Evolutionary conservation across 805 yeast genomes (phyloP).

Genomic region (Cyberlindnera xishuangbannaensis): DNA sequence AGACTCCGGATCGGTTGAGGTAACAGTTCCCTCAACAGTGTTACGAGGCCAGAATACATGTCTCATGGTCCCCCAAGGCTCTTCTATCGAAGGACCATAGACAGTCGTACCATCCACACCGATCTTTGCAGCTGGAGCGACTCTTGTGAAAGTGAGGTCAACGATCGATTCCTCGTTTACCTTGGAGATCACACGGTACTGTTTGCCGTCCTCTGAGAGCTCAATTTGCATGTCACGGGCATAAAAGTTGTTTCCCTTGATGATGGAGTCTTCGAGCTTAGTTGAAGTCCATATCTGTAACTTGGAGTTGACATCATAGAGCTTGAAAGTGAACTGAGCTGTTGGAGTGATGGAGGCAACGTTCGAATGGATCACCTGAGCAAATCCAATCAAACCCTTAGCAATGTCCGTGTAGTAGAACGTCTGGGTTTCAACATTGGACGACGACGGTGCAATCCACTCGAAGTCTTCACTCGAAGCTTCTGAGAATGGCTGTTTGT

Average conservation of each 20-base stretch:
- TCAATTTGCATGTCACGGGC: conserved; percentile 70
- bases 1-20: conserved; percentile 29
- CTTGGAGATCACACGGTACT: conserved; percentile 51
- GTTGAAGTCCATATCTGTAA: conserved; percentile 82
- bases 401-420: conserved; percentile 72
- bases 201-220: conserved; percentile 45
- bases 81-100: conserved; percentile 75
- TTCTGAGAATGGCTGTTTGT: conserved; percentile 51
- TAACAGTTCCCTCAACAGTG: conserved; percentile 58
- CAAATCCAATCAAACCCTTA: conserved; percentile 73
- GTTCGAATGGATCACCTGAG: conserved; percentile 91
- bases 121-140: conserved; percentile 79
- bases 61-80: conserved; percentile 98
- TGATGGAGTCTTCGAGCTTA: conserved; percentile 69
- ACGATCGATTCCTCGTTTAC: conserved; percentile 68
- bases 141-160: conserved; percentile 55
- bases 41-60: conserved; percentile 97
- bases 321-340: conserved; percentile 89
- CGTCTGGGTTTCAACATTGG: conserved; percentile 94
- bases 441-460: conserved; percentile 70
- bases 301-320: conserved; percentile 50
- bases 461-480: conserved; percentile 63
- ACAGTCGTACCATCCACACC: conserved; percentile 83
- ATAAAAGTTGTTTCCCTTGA: conserved; percentile 69
- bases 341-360: conserved; percentile 82